Percentiles rank a stretch among this genome's conserved stretches.
Conservation (phyloP, 192 early-diverging fungal genomes). For the Cetraspora pellucida region DNA sequence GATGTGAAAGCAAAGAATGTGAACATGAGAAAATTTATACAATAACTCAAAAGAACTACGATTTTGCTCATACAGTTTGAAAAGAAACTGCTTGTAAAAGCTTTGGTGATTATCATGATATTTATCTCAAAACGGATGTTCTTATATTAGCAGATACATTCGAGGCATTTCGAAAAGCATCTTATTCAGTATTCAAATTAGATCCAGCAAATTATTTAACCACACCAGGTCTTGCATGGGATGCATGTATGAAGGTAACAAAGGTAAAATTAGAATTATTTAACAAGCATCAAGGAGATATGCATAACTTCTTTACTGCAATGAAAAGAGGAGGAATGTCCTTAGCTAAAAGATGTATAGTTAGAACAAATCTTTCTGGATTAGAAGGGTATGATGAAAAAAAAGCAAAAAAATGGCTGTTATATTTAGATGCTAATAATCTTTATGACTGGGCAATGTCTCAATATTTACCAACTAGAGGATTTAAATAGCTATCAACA, state of each 20-base stretch:
- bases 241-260: neutral
- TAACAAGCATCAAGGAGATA: constrained; percentile 16
- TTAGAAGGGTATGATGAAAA: constrained; percentile 1
- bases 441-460: constrained; percentile 23
- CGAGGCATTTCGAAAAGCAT: constrained; percentile 19
- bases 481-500: constrained; percentile 5
- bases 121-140: constrained; percentile 14
- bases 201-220: constrained; percentile 33
- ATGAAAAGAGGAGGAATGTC: constrained; percentile 17
- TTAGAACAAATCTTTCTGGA: constrained; percentile 10
- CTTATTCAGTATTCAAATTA: constrained; percentile 26
- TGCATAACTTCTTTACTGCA: neutral
- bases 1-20: constrained; percentile 11
- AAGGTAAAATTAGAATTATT: constrained; percentile 24
- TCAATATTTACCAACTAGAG: constrained; percentile 19
- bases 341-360: neutral
- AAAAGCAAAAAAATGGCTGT: neutral
- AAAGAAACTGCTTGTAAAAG: neutral
- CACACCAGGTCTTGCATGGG: constrained; percentile 10
- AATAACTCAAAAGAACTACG: neutral
- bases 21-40: constrained; percentile 22
- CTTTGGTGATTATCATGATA: constrained; percentile 21
- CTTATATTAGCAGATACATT: constrained; percentile 20
- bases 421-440: neutral
- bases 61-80: neutral